Conservation (phyloP, 2,329 filamentous ascomycete genomes). For the Septoria petroselini region DNA sequence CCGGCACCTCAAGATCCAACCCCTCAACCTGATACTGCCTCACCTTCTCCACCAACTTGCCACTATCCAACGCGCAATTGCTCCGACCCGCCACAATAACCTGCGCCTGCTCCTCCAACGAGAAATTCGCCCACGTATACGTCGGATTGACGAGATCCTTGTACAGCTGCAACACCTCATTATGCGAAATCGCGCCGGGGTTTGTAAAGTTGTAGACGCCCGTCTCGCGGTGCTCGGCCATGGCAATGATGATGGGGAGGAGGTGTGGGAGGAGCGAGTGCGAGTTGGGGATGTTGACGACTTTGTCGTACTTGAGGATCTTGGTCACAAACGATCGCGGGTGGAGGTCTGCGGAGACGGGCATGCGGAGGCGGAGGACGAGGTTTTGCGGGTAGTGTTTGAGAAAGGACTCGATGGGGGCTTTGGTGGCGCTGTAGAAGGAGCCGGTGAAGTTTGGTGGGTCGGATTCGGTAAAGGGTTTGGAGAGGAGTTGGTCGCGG, state of each 20-base stretch:
- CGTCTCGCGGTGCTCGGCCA: constrained; percentile 60
- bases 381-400: constrained; percentile 63
- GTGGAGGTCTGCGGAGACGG: constrained; percentile 65
- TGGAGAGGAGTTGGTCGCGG: constrained; percentile 57
- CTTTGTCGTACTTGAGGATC: constrained; percentile 61
- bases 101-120: constrained; percentile 62
- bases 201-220: constrained; percentile 70
- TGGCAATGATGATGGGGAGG: constrained; percentile 58
- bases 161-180: constrained; percentile 63
- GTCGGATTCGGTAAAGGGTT: constrained; percentile 61
- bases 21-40: constrained; percentile 48
- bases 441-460: constrained; percentile 63
- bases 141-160: constrained; percentile 60
- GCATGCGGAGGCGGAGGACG: constrained; percentile 66
- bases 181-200: constrained; percentile 68
- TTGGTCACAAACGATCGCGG: constrained; percentile 67
- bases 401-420: constrained; percentile 62
- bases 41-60: constrained; percentile 60
- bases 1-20: constrained; percentile 54
- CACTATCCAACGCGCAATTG: constrained; percentile 62
- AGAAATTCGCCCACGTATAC: constrained; percentile 65
- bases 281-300: constrained; percentile 67
- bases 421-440: constrained; percentile 67
- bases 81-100: constrained; percentile 65
- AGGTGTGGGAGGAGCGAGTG: constrained; percentile 65